A percentile compares a stretch with the other conserved stretches of the same genome.
Conservation (phyloP, 176 grass and related monocot genomes). For the Cenchrus americanus region DNA sequence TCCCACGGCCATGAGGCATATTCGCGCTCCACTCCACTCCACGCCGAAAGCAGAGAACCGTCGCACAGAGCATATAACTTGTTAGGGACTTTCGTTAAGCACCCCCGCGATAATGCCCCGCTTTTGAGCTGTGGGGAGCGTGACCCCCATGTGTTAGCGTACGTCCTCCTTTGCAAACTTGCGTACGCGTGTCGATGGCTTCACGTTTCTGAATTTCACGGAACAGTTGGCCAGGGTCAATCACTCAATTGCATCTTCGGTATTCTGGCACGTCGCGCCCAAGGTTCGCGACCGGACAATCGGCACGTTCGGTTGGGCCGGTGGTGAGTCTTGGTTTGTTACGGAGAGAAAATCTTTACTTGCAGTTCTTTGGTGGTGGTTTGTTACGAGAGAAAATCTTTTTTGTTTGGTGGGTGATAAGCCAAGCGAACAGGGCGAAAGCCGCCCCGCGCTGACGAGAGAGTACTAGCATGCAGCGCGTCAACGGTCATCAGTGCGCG, state of each 20-base stretch:
- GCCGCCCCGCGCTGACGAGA: neutral
- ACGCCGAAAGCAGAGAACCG: neutral
- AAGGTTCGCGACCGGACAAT: neutral
- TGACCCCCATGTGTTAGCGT: neutral
- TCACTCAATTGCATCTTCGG: neutral
- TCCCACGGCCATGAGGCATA: neutral
- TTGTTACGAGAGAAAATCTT: no score
- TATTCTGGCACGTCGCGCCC: neutral
- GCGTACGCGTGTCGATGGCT: neutral
- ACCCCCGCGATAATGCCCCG: neutral
- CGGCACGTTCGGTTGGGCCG: no score
- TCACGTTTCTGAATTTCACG: neutral
- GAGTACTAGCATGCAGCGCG: neutral
- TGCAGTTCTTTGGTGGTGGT: no score
- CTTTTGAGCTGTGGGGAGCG: conserved; percentile 2
- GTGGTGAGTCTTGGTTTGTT: no score
- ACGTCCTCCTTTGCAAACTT: neutral
- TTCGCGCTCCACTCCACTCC: conserved; percentile 9
- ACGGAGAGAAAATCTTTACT: no score
- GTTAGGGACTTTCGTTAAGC: neutral
- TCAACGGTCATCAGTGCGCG: neutral
- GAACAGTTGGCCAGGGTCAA: neutral
- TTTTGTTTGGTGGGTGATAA: no score
- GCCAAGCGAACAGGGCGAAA: no score
- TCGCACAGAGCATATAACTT: neutral